Evolutionary conservation across 164 flowering plant genomes (phyloP), one percentile per base, ranked within the genome.

Genomic region (Stephania cephalantha): DNA sequence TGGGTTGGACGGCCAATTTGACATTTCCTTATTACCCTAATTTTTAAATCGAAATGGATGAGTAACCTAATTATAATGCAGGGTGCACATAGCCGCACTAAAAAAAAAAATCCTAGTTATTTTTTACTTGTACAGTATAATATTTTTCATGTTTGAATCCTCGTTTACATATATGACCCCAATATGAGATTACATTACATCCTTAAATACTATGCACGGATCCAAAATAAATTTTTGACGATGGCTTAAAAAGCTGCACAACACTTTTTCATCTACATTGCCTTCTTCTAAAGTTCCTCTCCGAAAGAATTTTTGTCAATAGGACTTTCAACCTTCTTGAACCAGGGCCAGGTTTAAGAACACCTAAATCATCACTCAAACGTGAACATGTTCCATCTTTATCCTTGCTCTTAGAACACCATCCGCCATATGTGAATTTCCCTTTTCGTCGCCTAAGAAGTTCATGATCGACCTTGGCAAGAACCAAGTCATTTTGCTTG

Each of bases 261-360:
- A 0, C 22, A 70, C 48, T 35, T 55, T 5, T 66, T 86, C 82
- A 88, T 80, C 78, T 90, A 76, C 98, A 91, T 63, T 86, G 90
- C 70, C 87, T 78, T 77, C 75, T 85, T 29, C 30, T 75, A 29
- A 84, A 80, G 50, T 80, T 87, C 71, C 82, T 85, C 46, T 64
- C 52, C 4, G 89, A 82, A 48, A 87, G 70, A 78, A 85, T 42
- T 71, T 83, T 88, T 7, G 80, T 83, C 9, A 94, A 76, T 81
- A 89, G 72, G 76, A 74, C 79, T 81, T 80, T 87, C 79, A 92
- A 46, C 79, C 96, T 87, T 74, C 87, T 85, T 3, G 91, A 79
- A 29, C 97, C 98, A 0, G 87, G 77, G 74, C 97, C 95, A 31
- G 97, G 95, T 81, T 75, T 86, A 52, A 91, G 61, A 64, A 79